These are phyloP conservation scores for Termitomyces sp. DNA, from an alignment of 768 basidiomycete species.

Conservation along the genomic window DNA sequence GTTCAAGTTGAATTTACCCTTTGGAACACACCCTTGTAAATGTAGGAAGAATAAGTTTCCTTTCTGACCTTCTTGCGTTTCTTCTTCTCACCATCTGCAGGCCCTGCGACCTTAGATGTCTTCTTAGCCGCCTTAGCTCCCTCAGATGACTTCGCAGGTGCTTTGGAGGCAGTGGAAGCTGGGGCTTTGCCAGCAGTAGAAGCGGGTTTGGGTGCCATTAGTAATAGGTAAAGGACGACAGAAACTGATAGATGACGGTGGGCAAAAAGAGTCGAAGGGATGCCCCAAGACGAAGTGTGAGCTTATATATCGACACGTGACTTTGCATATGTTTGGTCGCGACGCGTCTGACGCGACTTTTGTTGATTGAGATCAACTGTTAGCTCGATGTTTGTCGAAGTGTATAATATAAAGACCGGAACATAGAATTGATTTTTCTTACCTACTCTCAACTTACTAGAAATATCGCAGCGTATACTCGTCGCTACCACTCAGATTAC, in stretches of 20 bases:
- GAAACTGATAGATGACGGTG: slow-evolving; percentile 15
- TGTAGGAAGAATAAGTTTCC: slow-evolving; percentile 93
- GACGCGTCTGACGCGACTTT: slow-evolving; percentile 36
- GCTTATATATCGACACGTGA: slow-evolving; percentile 31
- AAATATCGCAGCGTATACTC: slow-evolving; percentile 8
- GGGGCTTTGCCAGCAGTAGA: slow-evolving; percentile 84
- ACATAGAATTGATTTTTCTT: background rate
- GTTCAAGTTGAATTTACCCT: background rate
- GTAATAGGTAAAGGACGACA: slow-evolving; percentile 7
- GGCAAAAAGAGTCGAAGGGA: slow-evolving; percentile 14
- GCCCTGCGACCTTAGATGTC: slow-evolving; percentile 57
- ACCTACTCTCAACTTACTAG: slow-evolving; percentile 4
- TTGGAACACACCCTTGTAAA: slow-evolving; percentile 67
- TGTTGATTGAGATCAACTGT: slow-evolving; percentile 17
- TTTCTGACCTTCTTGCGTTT: slow-evolving; percentile 81
- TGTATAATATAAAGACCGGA: slow-evolving; percentile 27
- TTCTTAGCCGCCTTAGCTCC: slow-evolving; percentile 78
- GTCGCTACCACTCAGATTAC: background rate
- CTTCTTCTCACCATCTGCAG: slow-evolving; percentile 76
- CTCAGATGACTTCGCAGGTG: slow-evolving; percentile 60
- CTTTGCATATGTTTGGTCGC: slow-evolving; percentile 29
- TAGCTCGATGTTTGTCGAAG: slow-evolving; percentile 3
- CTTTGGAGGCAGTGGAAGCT: slow-evolving; percentile 66
- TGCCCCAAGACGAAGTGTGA: slow-evolving; percentile 9
- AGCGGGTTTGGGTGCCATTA: slow-evolving; percentile 69